Base-by-base conservation (phyloP, 257 asterid genomes). In the Solanum arcanum region DNA sequence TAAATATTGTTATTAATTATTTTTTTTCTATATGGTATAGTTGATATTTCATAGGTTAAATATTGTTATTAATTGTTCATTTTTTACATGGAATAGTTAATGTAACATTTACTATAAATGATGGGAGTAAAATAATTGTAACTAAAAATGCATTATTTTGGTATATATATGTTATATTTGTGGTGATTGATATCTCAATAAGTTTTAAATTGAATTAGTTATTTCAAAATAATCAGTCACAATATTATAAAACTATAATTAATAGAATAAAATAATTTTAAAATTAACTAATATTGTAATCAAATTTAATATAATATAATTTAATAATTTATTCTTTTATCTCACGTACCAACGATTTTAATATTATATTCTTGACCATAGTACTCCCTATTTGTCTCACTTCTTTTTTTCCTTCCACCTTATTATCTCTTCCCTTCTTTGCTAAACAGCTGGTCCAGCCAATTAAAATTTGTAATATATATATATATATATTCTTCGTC, bases 361-460 rank as follows among this genome's bases (percentile, higher is more conserved):
- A 8, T 59, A 59, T 20, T 18, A 52, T 52, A 6, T 52, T 23
- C 62, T 52, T 16, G 10, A 52, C 23, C 62, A 52, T 73, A 47
- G 49, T 49, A 87, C 86, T 81, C 86, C 84, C 68, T 87, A 70
- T 85, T 85, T 77, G 83, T 86, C 88, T 70, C 78, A 87, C 90
- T 91, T 70, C 27, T 86, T 89, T 73, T 84, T 88, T 82, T 85
- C 88, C 49, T 82, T 85, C 88, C 49, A 33, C 86, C 88, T 62
- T 78, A 15, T 21, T 73, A 39, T 90, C 64, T 72, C 87, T 73
- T 27, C 72, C 76, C 59, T 68, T 31, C 66, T 85, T 64, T 85
- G 62, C 80, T 68, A 72, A 29, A 85, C 87, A 85, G 49, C 87
- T 85, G 86, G 84, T 69, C 66, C 83, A 52, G 5, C 42, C 70